A percentile compares a stretch with the other conserved stretches of the same genome.
Evolutionary conservation across 2,329 filamentous ascomycete genomes (phyloP).

Genomic region (Elsinoe ampelina): DNA sequence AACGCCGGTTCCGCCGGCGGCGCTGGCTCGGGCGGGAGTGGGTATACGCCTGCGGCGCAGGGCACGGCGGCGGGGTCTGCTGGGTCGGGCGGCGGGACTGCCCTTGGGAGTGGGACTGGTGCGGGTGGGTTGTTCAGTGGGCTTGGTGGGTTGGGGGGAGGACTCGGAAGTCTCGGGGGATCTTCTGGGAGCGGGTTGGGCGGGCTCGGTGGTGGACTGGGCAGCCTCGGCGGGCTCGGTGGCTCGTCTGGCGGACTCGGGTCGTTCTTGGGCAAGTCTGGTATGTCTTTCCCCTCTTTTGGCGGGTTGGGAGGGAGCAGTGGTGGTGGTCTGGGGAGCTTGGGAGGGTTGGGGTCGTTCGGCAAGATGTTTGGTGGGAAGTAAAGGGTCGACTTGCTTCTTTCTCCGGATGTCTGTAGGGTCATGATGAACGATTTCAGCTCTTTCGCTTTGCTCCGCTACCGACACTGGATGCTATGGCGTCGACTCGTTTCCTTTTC

Average conservation of each 20-base stretch:
- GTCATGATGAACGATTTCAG: too few relatives aligned
- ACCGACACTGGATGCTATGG: too few relatives aligned
- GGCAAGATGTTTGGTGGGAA: not conserved
- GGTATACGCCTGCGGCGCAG: not conserved
- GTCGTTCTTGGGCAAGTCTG: not conserved
- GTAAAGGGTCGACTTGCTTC: not conserved
- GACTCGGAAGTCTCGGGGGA: not conserved
- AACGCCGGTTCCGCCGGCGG: not conserved
- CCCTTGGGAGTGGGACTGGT: too few relatives aligned
- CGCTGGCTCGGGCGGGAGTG: not conserved
- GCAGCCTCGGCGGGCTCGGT: not conserved
- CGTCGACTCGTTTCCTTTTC: too few relatives aligned
- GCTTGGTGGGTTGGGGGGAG: not conserved
- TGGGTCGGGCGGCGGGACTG: not conserved
- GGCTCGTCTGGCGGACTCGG: not conserved
- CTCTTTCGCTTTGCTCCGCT: too few relatives aligned
- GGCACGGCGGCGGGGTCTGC: not conserved
- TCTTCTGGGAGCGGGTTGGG: not conserved
- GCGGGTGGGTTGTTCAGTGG: not conserved
- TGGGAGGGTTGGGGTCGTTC: not conserved
- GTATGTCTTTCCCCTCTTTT: not conserved
- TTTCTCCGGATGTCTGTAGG: too few relatives aligned
- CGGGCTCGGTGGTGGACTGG: too few relatives aligned
- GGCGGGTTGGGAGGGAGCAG: not conserved
- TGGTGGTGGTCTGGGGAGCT: not conserved